Base-by-base conservation (phyloP, 2,329 filamentous ascomycete genomes). In the Diplodia mutila region DNA sequence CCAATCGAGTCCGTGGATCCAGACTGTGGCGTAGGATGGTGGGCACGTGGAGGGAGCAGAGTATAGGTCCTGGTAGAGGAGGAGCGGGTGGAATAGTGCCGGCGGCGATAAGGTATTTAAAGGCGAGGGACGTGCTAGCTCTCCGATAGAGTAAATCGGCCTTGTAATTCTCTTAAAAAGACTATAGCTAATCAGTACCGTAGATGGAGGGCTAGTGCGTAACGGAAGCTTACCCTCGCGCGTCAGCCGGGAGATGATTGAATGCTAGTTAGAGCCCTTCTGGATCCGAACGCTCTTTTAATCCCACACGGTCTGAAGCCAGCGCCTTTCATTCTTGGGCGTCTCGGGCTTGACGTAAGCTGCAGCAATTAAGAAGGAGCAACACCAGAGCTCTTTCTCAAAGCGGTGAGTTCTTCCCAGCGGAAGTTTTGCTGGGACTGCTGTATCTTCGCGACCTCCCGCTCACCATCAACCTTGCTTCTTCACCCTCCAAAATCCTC, bases 51-150 rank as follows among this genome's bases (percentile, higher is more conserved):
- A 27, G 65, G 65, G 65, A 37, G 54, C 25, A 37, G 52, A 57
- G 54, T 53, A 61, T 61, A 67, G 65, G 55, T 61, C 21, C 16
- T 48, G 34, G 34, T 37, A 37, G 54, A 48, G 23, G 16, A 52
- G 55, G 65, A 67, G 55, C 34, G 27, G 55, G 46, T 23, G 53
- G 65, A 59, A 54, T 34, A 54, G 63, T 25, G 53, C 53, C 42
- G 65, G 49, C 66, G 48, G 57, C 49, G 57, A 55, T 67, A 57
- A 67, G 66, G 49, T 67, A 54, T 67, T 55, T 54, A 67, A 67
- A 54, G 65, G 65, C 25, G 1, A 9, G 29, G 29, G 29, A 29
- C 7, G 29, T 7, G 29, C n/a, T n/a, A n/a, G n/a, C 32, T 39
- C 54, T 32, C 18, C 48, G 12, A 51, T 55, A 66, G 63, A 29